phyloP scores from a whole-genome alignment of 1,284 basidiomycete genomes.

The Puccinia coronata region DNA sequence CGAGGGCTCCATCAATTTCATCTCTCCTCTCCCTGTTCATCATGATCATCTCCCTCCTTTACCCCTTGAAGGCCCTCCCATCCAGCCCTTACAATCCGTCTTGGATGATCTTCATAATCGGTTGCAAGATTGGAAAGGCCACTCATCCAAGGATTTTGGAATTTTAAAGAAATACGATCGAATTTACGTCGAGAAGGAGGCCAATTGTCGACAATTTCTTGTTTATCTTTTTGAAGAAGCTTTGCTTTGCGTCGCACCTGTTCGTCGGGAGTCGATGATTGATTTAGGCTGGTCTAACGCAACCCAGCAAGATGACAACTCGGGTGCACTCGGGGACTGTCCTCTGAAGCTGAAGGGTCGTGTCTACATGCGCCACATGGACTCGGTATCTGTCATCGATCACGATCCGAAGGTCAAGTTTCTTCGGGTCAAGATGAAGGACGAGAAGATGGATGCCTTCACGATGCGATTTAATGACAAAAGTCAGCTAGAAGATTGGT shows the following conservation, averaged over 20 bases:
- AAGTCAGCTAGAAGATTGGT: conserved; percentile 85
- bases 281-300: too few species aligned
- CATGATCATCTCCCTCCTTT: conserved; percentile 20
- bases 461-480: conserved; percentile 89
- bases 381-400: conserved; percentile 73
- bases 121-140: conserved; percentile 59
- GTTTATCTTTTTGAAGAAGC: conserved; percentile 96
- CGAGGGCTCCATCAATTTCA: conserved; percentile 2
- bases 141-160: conserved; percentile 78
- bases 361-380: conserved; percentile 91
- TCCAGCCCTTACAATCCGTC: conserved; percentile 14
- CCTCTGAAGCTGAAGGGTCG: conserved; percentile 83
- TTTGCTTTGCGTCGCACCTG: conserved; percentile 82
- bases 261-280: conserved; percentile 57
- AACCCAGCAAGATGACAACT: not conserved
- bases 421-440: conserved; percentile 91
- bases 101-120: conserved; percentile 33
- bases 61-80: not conserved
- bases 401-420: not conserved
- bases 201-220: conserved; percentile 83
- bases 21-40: conserved; percentile 8
- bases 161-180: conserved; percentile 86
- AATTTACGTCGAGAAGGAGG: conserved; percentile 79
- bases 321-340: not conserved
- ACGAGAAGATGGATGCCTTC: conserved; percentile 86